Base-by-base conservation (phyloP, 176 grass and related monocot genomes). In the Zea luxurians region DNA sequence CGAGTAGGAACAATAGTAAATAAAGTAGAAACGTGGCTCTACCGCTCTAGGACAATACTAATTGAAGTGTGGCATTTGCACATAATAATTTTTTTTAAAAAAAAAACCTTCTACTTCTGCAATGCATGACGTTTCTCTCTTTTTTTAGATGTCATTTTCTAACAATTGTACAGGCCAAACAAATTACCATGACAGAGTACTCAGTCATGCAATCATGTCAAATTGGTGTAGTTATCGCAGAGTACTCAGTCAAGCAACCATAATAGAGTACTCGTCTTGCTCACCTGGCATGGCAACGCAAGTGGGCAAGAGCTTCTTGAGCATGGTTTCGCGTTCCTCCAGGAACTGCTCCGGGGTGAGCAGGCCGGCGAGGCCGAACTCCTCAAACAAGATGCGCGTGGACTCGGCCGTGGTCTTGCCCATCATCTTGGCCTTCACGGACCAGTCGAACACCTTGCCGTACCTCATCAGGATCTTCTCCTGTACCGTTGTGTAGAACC, bases 381-480 rank as follows among this genome's bases (percentile, higher is more conserved):
- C 91, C 4, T 90, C 81, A 10, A 97, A 82, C 34, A 93, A 93
- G 76, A 93, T 93, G 59, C 61, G 84, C 15, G 86, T 91, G 8
- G 94, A 93, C 70, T 97, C 94, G 0, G 45, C 70, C 8, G 89
- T 85, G 86, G 89, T 97, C 85, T 91, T 93, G 74, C 94, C 94
- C 94, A 97, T 97, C 91, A 93, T 86, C 91, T 93, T 91, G 21
- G 91, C 91, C 82, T 98, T 94, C 44, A 98, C 63, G 10, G 87
- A 82, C 95, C 95, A 94, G 61, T 98, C 89, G 37, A 98, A 98
- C 62, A 76, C 89, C 87, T 94, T 97, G 50, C 89, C 91, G 52
- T 84, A 94, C 83, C 89, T 84, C 62, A 67, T 85, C 13, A 94
- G 74, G 83, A 98, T 98, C 91, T 81, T 94, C 83, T 94, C 89